Evolutionary conservation across 163 green algal species (phyloP), one percentile per base, ranked within the genome.

Genomic region (Scenedesmus sp.): DNA sequence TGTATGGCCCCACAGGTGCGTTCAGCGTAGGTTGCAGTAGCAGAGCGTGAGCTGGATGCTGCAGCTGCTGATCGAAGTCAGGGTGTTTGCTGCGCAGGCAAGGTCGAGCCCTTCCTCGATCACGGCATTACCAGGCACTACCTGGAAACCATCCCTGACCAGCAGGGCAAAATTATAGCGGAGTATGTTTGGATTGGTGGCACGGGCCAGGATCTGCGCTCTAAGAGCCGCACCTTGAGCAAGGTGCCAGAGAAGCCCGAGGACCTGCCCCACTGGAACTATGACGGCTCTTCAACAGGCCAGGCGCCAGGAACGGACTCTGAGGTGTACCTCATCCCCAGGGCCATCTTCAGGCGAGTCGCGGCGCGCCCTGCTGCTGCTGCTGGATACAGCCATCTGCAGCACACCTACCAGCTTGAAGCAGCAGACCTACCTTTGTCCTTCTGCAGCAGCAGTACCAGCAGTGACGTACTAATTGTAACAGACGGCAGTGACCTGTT

Each of bases 211-310:
- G 98, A 99, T 94, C 87, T 99, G 82, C 93, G 98, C 53, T 98
- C 93, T 85, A 99, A 99, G 95, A 96, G 81, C 18, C 95, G 94
- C 83, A 97, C 94, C 9, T 94, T 98, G 22, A 83, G 86, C 90
- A 95, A 95, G 83, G 13, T 92, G 37, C 93, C 94, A 56, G 87
- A 51, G 22, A 95, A 95, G 84, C 93, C 92, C 30, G 89, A 94
- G 49, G 97, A 99, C 42, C 95, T 99, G 70, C 98, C 98, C 22
- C 85, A 93, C 81, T 99, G 98, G 98, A 99, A 99, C 95, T 99
- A 98, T 92, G 98, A 99, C 91, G 98, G 98, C 56, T 99, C 96
- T 53, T 99, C 96, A 56, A 99, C 97, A 2, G 98, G 97, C 91
- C 89, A 98, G 91, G 98, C 98, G 26, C 96, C 98, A 49, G 98